phyloP scores from a whole-genome alignment of 1,284 basidiomycete species.

The Cutaneotrichosporon sp. region DNA sequence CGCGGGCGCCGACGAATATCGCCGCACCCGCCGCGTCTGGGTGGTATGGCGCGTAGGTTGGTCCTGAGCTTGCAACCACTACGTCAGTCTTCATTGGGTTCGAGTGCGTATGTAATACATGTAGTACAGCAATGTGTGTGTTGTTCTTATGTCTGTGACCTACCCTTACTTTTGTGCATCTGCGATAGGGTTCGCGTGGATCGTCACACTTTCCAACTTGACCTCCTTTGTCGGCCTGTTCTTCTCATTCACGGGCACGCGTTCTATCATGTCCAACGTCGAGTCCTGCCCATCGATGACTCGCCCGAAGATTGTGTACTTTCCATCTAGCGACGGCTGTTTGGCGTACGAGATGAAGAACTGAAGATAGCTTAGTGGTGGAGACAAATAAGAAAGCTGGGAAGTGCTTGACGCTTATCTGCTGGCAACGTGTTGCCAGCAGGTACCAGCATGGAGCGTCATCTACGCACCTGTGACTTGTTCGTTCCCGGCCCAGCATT shows the following conservation, averaged over 20 bases:
- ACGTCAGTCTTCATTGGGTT: too few relatives aligned
- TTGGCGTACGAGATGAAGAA: slow-evolving; percentile 93
- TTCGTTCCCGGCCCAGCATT: slow-evolving; percentile 90
- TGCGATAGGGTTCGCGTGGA: slow-evolving; percentile 81
- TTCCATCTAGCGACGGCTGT: slow-evolving; percentile 84
- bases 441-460: too few relatives aligned
- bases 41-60: slow-evolving; percentile 10
- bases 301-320: slow-evolving; percentile 89
- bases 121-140: slow-evolving; percentile 7
- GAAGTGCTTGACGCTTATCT: not conserved
- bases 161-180: slow-evolving; percentile 36
- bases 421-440: too few relatives aligned
- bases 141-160: too few relatives aligned
- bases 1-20: slow-evolving; percentile 20
- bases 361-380: too few relatives aligned
- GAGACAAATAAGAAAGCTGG: not conserved
- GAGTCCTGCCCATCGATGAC: slow-evolving; percentile 93
- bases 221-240: slow-evolving; percentile 82
- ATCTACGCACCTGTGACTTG: slow-evolving; percentile 63
- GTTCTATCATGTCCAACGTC: slow-evolving; percentile 84
- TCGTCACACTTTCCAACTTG: slow-evolving; percentile 71
- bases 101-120: slow-evolving; percentile 1
- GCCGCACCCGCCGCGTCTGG: not conserved
- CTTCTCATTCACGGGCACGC: slow-evolving; percentile 82
- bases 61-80: too few relatives aligned